Evolutionary conservation across 306 rosid species (phyloP), one percentile per base, ranked within the genome.

Genomic region (Mimosa pudica): DNA sequence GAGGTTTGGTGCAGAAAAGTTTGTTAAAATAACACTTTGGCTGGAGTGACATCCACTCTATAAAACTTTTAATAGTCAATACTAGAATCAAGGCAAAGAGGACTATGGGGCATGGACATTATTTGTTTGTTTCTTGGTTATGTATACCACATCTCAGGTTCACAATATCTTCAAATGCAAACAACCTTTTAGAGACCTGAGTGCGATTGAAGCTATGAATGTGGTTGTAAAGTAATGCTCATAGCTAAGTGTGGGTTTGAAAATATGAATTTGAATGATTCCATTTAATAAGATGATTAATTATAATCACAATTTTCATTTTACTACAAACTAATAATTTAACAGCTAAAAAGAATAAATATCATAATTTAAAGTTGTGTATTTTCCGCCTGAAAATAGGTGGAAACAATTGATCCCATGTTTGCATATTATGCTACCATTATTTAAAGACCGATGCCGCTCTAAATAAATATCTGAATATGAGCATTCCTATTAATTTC

Each of bases 31-130:
- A 71, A n/a, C 73, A 73, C 57, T 38, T 36, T 79, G 60, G 79
- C 79, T 72, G 92, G 84, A 85, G 87, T 73, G 85, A 75, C 87
- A 72, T 75, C 84, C 67, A 85, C 84, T 87, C 85, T 66, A 24
- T 46, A 58, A 44, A 68, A 68, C 13, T 2, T 42, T 44, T 64
- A 64, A 55, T 57, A 47, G 81, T 30, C 73, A 76, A 74, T 67
- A 49, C 8, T 67, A 16, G 0, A 42, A n/a, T n/a, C 51, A 67
- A 67, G 47, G 47, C 71, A 4, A 24, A 24, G 8, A 66, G 48
- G 10, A 38, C 30, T 17, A 14, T 66, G 20, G 13, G 71, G 33
- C 63, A 57, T 7, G 33, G 32, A 1, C 48, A 36, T 66, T 16
- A 66, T 36, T 66, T 17, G 48, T 14, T 38, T 66, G 41, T 17